Evolutionary conservation across 495 filamentous ascomycete species (phyloP).

Genomic region (Cenococcum geophilum): DNA sequence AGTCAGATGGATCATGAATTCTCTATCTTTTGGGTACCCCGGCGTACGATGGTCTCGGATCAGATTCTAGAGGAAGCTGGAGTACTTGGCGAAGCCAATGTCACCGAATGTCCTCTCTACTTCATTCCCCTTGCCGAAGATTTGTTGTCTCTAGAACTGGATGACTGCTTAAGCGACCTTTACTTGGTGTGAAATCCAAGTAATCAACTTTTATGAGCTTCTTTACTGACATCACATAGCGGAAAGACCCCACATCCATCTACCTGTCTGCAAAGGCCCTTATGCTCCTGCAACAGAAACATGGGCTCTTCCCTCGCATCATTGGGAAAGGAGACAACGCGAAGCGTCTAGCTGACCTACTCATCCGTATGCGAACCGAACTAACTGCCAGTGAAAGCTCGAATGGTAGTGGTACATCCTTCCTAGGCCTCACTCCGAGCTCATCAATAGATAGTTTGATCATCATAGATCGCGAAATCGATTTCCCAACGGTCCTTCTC

Average conservation of each 20-base stretch:
- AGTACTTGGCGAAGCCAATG: conserved; percentile 84
- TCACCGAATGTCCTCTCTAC: conserved; percentile 76
- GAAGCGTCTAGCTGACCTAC: conserved; percentile 75
- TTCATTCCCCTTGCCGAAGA: conserved; percentile 91
- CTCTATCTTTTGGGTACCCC: conserved; percentile 86
- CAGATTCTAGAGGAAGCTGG: conserved; percentile 89
- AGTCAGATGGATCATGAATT: conserved; percentile 88
- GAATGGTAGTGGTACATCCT: conserved; percentile 47
- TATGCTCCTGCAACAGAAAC: conserved; percentile 85
- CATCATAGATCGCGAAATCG: conserved; percentile 90
- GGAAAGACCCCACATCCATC: conserved; percentile 84
- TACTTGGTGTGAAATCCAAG: conserved; percentile 56
- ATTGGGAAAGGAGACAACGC: conserved; percentile 95
- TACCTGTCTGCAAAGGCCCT: conserved; percentile 87
- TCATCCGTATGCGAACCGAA: conserved; percentile 91
- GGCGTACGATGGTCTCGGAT: conserved; percentile 86
- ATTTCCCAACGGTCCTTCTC: conserved; percentile 82
- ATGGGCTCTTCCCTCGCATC: conserved; percentile 92
- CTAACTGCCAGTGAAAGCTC: conserved; percentile 72
- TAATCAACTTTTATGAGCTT: background rate
- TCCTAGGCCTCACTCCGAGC: conserved; percentile 76
- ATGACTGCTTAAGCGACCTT: conserved; percentile 77
- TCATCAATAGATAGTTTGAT: conserved; percentile 81
- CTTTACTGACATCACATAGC: conserved; percentile 42
- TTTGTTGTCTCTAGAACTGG: conserved; percentile 82